Base-by-base conservation (phyloP, 306 rosid species). In the Castanea sativa region DNA sequence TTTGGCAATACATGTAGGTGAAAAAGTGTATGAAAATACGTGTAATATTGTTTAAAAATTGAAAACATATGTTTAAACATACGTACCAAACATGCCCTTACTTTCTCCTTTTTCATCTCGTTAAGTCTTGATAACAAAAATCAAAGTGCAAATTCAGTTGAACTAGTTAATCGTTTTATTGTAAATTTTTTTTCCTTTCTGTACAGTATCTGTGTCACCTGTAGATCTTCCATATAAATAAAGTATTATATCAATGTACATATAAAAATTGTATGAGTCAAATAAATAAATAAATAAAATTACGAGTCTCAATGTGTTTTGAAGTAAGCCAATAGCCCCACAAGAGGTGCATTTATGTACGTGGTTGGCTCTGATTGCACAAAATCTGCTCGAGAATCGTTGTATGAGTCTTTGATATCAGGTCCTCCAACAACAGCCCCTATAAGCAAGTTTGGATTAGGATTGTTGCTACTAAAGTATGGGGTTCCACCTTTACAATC, bases 371-470 rank as follows among this genome's bases (percentile, higher is more conserved):
- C 88, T 0, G 94, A 85, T 2, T 85, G 88, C 10, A 27, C 80
- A 86, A 86, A 85, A 78, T 90, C 85, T 18, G 52, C 11, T 58
- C 94, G 81, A 64, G 91, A 88, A 82, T 90, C 92, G 32, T 25
- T 14, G 49, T 85, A 90, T 1, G 72, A 80, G 72, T 90, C 94
- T 0, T 60, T 73, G 25, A 69, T 29, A 81, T 81, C 80, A 21
- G 92, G 94, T 12, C 92, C 94, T 13, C 91, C 89, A 2, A 88
- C 91, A 25, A 88, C 80, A 30, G 94, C 92, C 49, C 92, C 94
- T 10, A 52, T 0, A 29, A 88, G 89, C 78, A 83, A 33, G 84
- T 90, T 90, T 1, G 87, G 84, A 55, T 90, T 90, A n/a, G 94
- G 83, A 32, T 78, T 79, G 6, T n/a, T 80, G 81, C 43, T 83